phyloP scores from a whole-genome alignment of 495 filamentous ascomycete species.

The Penicillium coprophilum region DNA sequence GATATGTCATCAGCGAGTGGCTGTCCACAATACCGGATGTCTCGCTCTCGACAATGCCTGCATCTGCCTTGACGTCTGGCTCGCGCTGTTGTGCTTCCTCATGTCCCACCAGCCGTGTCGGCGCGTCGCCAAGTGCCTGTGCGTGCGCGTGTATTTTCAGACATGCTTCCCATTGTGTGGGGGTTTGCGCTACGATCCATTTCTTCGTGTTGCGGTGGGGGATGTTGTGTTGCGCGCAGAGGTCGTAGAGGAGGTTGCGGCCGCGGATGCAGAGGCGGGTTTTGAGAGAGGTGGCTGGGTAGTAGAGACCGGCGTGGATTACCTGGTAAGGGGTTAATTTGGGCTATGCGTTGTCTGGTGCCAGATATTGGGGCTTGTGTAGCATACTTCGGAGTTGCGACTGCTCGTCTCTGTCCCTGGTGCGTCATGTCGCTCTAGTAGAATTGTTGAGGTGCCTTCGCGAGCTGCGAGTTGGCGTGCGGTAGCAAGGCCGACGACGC shows the following conservation, averaged over 20 bases:
- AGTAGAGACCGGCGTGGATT: slow-evolving; percentile 95
- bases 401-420: slow-evolving; percentile 90
- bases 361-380: neutral
- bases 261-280: slow-evolving; percentile 79
- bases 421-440: slow-evolving; percentile 76
- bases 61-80: slow-evolving; percentile 67
- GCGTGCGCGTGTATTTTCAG: slow-evolving; percentile 67
- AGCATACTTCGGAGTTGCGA: slow-evolving; percentile 83
- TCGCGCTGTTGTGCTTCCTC: slow-evolving; percentile 64
- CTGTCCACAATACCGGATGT: slow-evolving; percentile 90
- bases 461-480: slow-evolving; percentile 69
- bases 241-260: slow-evolving; percentile 70
- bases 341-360: neutral
- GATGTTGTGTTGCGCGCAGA: slow-evolving; percentile 66
- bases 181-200: slow-evolving; percentile 90
- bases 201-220: slow-evolving; percentile 78
- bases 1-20: slow-evolving; percentile 76
- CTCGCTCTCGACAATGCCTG: slow-evolving; percentile 76
- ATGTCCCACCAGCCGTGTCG: slow-evolving; percentile 64
- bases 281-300: slow-evolving; percentile 74
- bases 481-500: slow-evolving; percentile 89
- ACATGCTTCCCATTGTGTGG: slow-evolving; percentile 63
- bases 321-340: slow-evolving; percentile 52
- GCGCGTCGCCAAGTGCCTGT: slow-evolving; percentile 59
- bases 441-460: slow-evolving; percentile 65